Evolutionary conservation across 2,329 filamentous ascomycete genomes (phyloP), one percentile per base, ranked within the genome.

Genomic region (Colletotrichum lindemuthianum): DNA sequence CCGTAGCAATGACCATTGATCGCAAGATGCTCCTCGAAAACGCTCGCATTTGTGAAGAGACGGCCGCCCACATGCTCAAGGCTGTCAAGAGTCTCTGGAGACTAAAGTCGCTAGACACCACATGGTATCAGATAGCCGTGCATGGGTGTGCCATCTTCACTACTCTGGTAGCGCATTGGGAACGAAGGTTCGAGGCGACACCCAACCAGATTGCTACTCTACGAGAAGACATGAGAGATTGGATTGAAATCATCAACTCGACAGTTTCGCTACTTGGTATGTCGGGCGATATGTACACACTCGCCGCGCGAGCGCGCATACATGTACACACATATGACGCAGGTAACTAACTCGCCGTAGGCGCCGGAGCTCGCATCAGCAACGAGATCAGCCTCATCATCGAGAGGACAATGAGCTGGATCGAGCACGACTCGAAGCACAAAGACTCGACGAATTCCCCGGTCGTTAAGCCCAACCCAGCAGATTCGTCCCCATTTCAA

Each of bases 141-240:
- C 92, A 92, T 71, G 83, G 92, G 11, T 87, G 90, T 47, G 90
- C 90, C 33, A 88, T 92, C 60, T 92, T 93, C 70, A 91, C 90
- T 0, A 88, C 86, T 12, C 78, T 95, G 0, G 92, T 91, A 50
- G 86, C 87, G 2, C 84, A 89, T 59, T 92, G 88, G 80, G 86
- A 92, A 72, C 85, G 89, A 51, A 83, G 89, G 36, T 85, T 86
- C 52, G 81, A 85, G 9, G 85, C 87, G 10, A 87, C 85, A 0
- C 76, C 81, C 0, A 80, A 81, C 2, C 87, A 92, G 61, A 78
- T 93, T 57, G 79, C 82, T 13, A 76, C 76, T n/a, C 78, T 95
- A 53, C 84, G 84, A 66, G 76, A 80, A 8, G 90, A 93, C 57
- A 93, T 93, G 89, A 82, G 85, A 37, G 76, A 81, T 24, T 94